Evolutionary conservation across 306 rosid genomes (phyloP).

Genomic region (Trichosanthes truncata): DNA sequence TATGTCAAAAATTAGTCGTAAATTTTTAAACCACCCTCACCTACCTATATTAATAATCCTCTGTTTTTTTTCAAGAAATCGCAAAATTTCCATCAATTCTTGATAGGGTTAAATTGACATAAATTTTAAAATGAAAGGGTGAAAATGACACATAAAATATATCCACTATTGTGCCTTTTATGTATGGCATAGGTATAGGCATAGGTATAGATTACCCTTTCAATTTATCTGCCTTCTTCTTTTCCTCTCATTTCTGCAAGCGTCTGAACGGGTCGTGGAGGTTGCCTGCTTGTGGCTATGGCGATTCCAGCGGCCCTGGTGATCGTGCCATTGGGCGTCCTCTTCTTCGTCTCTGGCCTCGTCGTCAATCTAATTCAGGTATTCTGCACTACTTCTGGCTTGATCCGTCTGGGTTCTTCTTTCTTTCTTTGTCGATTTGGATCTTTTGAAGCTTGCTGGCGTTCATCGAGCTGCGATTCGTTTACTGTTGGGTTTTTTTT

Average conservation of each 20-base stretch:
- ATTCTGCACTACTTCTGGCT: background rate
- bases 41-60: too few species aligned
- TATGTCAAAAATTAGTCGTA: too few species aligned
- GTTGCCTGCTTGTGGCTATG: slow-evolving; percentile 25
- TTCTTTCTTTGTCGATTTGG: background rate
- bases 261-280: background rate
- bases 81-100: too few species aligned
- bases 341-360: slow-evolving; percentile 86
- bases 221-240: background rate
- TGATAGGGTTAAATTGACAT: too few species aligned
- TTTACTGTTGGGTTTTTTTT: background rate
- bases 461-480: background rate
- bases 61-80: too few species aligned
- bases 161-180: too few species aligned
- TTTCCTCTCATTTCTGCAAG: background rate
- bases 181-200: too few species aligned
- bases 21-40: too few species aligned
- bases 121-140: too few species aligned
- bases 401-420: background rate
- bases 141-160: too few species aligned
- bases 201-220: background rate
- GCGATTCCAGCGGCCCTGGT: slow-evolving; percentile 72
- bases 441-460: background rate
- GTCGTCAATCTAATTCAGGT: slow-evolving; percentile 80
- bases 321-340: slow-evolving; percentile 70